Base-by-base conservation (phyloP, 2,329 filamentous ascomycete genomes). In the Aspergillus sp. region DNA sequence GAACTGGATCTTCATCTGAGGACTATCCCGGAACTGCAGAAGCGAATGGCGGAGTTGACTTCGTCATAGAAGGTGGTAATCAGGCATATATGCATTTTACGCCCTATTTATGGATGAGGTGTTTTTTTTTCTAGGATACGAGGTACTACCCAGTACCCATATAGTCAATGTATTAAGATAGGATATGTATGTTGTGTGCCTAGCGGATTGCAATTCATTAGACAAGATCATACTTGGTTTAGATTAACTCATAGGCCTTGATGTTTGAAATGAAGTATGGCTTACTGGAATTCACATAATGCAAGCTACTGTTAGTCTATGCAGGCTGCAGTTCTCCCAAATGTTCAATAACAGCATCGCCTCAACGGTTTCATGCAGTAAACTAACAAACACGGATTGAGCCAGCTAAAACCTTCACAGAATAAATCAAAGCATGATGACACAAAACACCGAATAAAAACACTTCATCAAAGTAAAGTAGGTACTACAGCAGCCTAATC, bases 11-110 rank as follows among this genome's bases (percentile, higher is more conserved):
- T 96, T 50, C 84, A 91, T 73, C 77, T 99, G 52, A 82, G 95
- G 59, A 88, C 91, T 62, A 90, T 98, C 8, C 91, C 91, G 0
- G 93, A 96, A 69, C 84, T 96, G 63, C 89, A 97, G 82, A 87
- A 88, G 73, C 83, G 95, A 55, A 87, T 98, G 70, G 86, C 82
- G 15, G 93, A 98, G 77, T 77, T 98, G 74, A 90, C 82, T 55
- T 81, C 80, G 33, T 61, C 45, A 19, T 75, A 68, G 46, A 37
- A 11, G 27, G 27, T 31, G 27, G 9, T 17, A 14, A 25, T 17
- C 8, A 25, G 23, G 14, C 19, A 25, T 43, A 21, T 21, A 43
- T 43, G 9, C n/a, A 43, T 17, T 6, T 17, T 17, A 19, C 19
- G n/a, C 17, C 48, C 3, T 39, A 21, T 37, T 21, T 6, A 21